phyloP scores from a whole-genome alignment of 495 filamentous ascomycete genomes.

The Penicillium desertorum region DNA sequence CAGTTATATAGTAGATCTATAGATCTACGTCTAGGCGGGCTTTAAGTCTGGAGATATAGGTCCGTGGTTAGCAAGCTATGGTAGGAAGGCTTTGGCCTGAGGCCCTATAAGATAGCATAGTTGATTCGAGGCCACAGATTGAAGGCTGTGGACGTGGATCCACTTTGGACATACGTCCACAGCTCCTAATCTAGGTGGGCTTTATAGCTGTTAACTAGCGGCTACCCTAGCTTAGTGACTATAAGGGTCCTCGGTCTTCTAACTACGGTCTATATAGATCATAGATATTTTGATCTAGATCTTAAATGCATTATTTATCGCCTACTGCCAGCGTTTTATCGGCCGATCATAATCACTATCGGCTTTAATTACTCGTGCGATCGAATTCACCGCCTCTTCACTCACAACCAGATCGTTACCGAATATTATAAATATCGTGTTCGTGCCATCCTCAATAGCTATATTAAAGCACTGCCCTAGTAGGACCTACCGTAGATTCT shows the following conservation, averaged over 20 bases:
- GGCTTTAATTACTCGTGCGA: slow-evolving; percentile 6
- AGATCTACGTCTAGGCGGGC: too few relatives aligned
- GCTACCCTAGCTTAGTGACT: slow-evolving; percentile 4
- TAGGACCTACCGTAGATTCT: too few relatives aligned
- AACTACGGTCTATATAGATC: slow-evolving; percentile 4
- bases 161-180: slow-evolving; percentile 5
- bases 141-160: neutral
- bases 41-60: neutral
- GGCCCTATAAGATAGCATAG: slow-evolving; percentile 4
- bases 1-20: too few relatives aligned
- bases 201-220: slow-evolving; percentile 1
- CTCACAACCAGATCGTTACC: slow-evolving; percentile 10
- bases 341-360: slow-evolving; percentile 2
- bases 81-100: neutral
- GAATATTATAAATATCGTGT: slow-evolving; percentile 10
- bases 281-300: slow-evolving; percentile 1
- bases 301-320: neutral
- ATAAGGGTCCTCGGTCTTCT: slow-evolving; percentile 6
- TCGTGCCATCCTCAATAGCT: slow-evolving; percentile 7
- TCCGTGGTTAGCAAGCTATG: slow-evolving; percentile 4
- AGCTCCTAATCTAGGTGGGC: slow-evolving; percentile 1
- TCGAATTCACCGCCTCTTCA: slow-evolving; percentile 12
- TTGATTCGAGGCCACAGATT: neutral
- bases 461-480: too few relatives aligned
- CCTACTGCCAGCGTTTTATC: neutral